These are phyloP conservation scores for Acorus calamus DNA, from an alignment of 106 monocot genomes.

Conservation along the genomic window DNA sequence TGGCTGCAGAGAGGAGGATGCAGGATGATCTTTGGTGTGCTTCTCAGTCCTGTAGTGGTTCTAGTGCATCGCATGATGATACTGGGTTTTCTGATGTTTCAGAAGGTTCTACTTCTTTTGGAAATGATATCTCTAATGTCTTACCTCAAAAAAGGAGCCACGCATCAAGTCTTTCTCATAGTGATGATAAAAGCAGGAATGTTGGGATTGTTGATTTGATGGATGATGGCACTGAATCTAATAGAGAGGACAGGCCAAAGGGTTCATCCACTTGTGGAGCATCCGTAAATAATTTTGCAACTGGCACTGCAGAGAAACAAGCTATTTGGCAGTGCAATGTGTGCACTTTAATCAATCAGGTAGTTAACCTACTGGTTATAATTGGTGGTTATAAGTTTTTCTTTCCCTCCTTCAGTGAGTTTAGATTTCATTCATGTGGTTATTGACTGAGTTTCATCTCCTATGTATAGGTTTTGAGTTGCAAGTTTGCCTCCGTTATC, in stretches of 20 bases:
- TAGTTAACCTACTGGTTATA: not conserved
- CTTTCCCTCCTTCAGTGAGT: no score
- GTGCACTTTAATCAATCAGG: conserved; percentile 83
- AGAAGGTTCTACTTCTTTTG: conserved; percentile 1
- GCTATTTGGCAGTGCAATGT: conserved; percentile 57
- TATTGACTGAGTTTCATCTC: no score
- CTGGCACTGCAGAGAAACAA: conserved; percentile 13
- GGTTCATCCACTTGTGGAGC: conserved; percentile 10
- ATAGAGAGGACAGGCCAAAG: not conserved
- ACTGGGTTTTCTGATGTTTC: not conserved
- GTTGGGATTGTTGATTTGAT: not conserved
- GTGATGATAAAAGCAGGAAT: not conserved
- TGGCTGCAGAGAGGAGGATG: conserved; percentile 94
- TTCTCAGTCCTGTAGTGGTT: conserved; percentile 19
- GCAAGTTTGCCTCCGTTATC: no score
- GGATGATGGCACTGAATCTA: not conserved
- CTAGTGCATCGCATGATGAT: conserved; percentile 1
- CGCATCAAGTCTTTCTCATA: not conserved
- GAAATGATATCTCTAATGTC: conserved; percentile 7
- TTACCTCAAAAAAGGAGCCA: not conserved
- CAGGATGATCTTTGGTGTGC: conserved; percentile 93
- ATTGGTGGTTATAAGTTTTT: no score
- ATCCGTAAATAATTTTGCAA: not conserved
- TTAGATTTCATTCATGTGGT: no score
- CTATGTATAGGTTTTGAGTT: no score